These are phyloP conservation scores for Lentinula guzmanii DNA, from an alignment of 768 basidiomycete genomes.

Conservation along the genomic window DNA sequence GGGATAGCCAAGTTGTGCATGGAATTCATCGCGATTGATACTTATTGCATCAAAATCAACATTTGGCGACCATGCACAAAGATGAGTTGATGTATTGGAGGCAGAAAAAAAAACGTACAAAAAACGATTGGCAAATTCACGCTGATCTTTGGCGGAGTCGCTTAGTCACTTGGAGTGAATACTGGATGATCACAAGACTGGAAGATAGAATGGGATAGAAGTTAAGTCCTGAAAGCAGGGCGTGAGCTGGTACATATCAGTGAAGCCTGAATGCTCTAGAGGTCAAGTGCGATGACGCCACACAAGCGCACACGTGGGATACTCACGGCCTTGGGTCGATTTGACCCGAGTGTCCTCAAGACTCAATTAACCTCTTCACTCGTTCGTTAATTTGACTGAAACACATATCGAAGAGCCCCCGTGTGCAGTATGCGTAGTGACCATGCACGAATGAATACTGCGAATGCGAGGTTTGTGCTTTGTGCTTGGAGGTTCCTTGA, in stretches of 20 bases:
- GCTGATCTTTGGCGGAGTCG: background rate
- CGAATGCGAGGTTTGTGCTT: background rate
- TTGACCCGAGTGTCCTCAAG: background rate
- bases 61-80: background rate
- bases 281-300: background rate
- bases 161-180: background rate
- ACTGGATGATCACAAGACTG: background rate
- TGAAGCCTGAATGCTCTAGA: background rate
- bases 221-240: too few species aligned
- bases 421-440: background rate
- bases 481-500: background rate
- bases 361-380: background rate
- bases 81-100: background rate
- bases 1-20: background rate
- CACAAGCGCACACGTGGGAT: conserved; percentile 4
- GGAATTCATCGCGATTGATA: too few species aligned
- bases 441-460: background rate
- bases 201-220: background rate
- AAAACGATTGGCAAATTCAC: background rate
- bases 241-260: background rate
- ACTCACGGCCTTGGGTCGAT: background rate
- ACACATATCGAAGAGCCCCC: background rate
- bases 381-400: conserved; percentile 3
- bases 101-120: background rate
- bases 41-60: too few species aligned